Conservation (phyloP, 257 asterid species). For the Salvia miltiorrhiza region DNA sequence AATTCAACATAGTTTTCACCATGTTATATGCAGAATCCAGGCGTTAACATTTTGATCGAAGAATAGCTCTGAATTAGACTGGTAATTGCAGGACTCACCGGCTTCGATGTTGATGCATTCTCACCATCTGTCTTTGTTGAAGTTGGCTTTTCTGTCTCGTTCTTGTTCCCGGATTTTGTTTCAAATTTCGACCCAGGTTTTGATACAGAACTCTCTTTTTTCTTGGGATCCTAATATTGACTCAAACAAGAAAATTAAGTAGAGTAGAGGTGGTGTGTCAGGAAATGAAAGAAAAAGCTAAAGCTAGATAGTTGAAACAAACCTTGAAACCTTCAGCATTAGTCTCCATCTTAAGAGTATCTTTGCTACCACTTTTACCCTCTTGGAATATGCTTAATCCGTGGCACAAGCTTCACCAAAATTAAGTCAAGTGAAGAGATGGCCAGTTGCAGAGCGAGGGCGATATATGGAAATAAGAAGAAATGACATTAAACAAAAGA, state of each 20-base stretch:
- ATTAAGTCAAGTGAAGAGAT: conserved; percentile 3
- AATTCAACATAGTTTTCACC: no score
- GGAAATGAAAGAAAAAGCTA: background rate
- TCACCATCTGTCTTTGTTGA: conserved; percentile 61
- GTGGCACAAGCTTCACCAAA: conserved; percentile 69
- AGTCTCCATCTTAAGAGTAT: conserved; percentile 67
- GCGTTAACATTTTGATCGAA: background rate
- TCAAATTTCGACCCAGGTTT: conserved; percentile 57
- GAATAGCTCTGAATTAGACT: background rate
- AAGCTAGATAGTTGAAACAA: conserved; percentile 20
- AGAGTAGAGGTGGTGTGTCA: background rate
- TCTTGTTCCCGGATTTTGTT: conserved; percentile 45
- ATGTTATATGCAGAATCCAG: background rate
- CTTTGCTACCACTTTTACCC: conserved; percentile 61
- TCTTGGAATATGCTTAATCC: conserved; percentile 87
- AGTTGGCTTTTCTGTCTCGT: conserved; percentile 57
- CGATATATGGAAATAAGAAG: background rate
- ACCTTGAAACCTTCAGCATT: conserved; percentile 77
- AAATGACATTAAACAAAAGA: background rate
- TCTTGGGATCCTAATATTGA: conserved; percentile 39
- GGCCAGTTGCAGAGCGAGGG: background rate
- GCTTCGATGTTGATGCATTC: conserved; percentile 41
- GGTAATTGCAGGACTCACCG: conserved; percentile 42
- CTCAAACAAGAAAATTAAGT: conserved; percentile 11
- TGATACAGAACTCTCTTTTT: conserved; percentile 33